Evolutionary conservation across 768 basidiomycete species (phyloP).

Genomic region (Boletus eberwhitei): DNA sequence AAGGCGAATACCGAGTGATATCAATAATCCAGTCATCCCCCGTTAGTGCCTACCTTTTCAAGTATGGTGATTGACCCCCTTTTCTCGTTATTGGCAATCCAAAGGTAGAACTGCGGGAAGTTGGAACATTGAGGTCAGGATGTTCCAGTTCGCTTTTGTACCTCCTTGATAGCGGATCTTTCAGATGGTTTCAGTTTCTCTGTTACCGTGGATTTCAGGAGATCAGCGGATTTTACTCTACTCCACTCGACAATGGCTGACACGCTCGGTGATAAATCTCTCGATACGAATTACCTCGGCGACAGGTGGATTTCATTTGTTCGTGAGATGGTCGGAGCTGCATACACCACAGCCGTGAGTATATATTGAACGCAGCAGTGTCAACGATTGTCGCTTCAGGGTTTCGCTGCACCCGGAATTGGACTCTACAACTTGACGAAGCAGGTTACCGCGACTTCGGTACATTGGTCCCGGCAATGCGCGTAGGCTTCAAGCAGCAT

Average conservation of each 20-base stretch:
- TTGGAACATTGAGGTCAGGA: neutral
- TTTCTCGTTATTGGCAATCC: neutral
- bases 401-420: neutral
- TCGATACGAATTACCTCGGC: too few species aligned
- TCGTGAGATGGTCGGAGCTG: neutral
- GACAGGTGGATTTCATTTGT: neutral
- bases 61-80: neutral
- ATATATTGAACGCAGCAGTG: neutral
- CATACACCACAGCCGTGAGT: too few species aligned
- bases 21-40: neutral
- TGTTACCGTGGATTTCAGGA: neutral
- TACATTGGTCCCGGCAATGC: neutral
- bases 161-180: neutral
- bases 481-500: neutral
- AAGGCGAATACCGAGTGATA: constrained; percentile 4
- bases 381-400: neutral
- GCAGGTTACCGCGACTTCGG: neutral
- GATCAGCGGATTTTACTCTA: neutral
- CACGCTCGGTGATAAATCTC: neutral
- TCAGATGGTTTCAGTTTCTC: neutral
- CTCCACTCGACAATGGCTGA: neutral
- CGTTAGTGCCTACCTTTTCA: constrained; percentile 2
- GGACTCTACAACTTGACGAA: neutral
- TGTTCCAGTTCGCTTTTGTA: neutral
- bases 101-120: neutral